Evolutionary conservation across 2,329 filamentous ascomycete species (phyloP).

Genomic region (Trichophaea hybrida): DNA sequence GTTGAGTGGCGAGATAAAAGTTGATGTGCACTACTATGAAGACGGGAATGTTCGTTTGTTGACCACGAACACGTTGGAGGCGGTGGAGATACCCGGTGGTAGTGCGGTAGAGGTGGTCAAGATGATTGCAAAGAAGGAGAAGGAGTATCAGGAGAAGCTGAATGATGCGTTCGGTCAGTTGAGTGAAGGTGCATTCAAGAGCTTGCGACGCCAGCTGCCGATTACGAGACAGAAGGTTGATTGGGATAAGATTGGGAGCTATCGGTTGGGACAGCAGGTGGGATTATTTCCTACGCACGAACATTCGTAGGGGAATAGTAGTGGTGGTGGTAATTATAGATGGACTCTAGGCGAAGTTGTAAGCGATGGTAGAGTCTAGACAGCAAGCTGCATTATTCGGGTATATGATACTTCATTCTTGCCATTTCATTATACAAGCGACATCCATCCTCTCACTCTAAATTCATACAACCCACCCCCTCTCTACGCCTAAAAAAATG

Average conservation of each 20-base stretch:
- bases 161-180: conserved; percentile 78
- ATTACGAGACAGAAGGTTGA: conserved; percentile 98
- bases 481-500: neutral
- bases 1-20: conserved; percentile 68
- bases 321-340: conserved; percentile 5
- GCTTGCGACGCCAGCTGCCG: conserved; percentile 76
- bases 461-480: no score
- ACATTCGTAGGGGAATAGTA: conserved; percentile 8
- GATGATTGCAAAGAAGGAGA: conserved; percentile 67
- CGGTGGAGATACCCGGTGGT: conserved; percentile 44
- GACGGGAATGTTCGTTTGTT: conserved; percentile 91
- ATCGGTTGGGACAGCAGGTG: conserved; percentile 61
- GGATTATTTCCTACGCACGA: conserved; percentile 1
- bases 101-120: conserved; percentile 56
- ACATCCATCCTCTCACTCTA: no score
- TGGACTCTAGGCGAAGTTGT: neutral
- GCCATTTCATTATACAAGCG: neutral
- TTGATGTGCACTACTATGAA: conserved; percentile 98
- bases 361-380: neutral
- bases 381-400: no score
- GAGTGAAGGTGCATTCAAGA: conserved; percentile 92
- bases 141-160: conserved; percentile 89
- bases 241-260: conserved; percentile 96
- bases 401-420: neutral
- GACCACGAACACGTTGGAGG: conserved; percentile 62